phyloP scores from a whole-genome alignment of 2,329 filamentous ascomycete species.

The Botryosphaeria agaves region DNA sequence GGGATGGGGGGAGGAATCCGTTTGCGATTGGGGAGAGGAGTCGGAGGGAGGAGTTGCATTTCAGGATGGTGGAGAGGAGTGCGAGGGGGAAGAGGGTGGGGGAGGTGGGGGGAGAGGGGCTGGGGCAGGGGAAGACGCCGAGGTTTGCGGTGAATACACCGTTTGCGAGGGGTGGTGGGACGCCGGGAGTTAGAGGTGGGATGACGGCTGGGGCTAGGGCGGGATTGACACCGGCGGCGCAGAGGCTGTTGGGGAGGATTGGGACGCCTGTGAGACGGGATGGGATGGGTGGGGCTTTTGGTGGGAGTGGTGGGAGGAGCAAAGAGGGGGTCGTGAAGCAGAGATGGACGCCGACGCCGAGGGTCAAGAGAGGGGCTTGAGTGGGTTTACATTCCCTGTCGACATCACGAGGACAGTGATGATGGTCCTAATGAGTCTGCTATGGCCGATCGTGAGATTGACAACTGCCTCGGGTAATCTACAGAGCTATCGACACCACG shows the following conservation, averaged over 20 bases:
- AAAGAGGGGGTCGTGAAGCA: conserved; percentile 7
- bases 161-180: conserved; percentile 33
- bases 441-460: too few species aligned
- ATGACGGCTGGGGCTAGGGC: conserved; percentile 23
- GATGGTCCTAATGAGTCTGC: too few species aligned
- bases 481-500: too few species aligned
- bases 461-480: too few species aligned
- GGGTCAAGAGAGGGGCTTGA: conserved; percentile 1
- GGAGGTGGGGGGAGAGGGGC: conserved; percentile 21
- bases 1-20: conserved; percentile 45
- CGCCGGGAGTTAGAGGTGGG: conserved; percentile 16
- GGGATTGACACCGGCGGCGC: conserved; percentile 54
- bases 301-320: conserved; percentile 18
- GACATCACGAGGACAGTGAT: too few species aligned
- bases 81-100: conserved; percentile 49
- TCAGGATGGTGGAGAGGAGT: conserved; percentile 72
- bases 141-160: conserved; percentile 23
- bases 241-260: conserved; percentile 48
- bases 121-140: background rate
- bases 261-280: conserved; percentile 20
- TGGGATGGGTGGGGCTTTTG: conserved; percentile 15
- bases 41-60: conserved; percentile 63
- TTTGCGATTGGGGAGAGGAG: conserved; percentile 65
- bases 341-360: conserved; percentile 7
- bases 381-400: too few species aligned